Base-by-base conservation (phyloP, 805 yeast genomes). In the Yarrowia sp. region DNA sequence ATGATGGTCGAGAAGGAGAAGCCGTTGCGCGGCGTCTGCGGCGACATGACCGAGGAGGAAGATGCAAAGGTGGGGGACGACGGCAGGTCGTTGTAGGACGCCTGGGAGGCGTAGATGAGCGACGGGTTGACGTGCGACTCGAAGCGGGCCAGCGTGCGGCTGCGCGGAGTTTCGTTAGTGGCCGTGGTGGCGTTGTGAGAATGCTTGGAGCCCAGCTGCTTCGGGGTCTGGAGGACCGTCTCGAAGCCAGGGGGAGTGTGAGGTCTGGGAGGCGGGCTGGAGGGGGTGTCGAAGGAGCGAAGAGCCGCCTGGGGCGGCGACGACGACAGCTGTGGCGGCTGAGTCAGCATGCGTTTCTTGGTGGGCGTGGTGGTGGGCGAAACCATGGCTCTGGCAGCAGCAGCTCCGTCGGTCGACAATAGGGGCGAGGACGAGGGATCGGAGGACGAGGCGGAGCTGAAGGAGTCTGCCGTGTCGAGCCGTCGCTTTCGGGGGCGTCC, bases 1-100 rank as follows among this genome's bases (percentile, higher is more conserved):
- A 66, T 62, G 56, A 66, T 63, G 35, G 63, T 38, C 19, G 66
- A 64, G 51, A 66, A 66, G 33, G 68, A 62, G 27, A 66, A 65
- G 25, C 66, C 67, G 38, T 22, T 29, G 12, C 66, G 66, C n/a
- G 53, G 41, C 18, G 60, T 61, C 32, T 49, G 59, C 12, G 60
- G 58, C 36, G 44, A 42, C 41, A 49, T 42, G 31, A 32, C 22
- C 18, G 62, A 42, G 6, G 62, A 47, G 25, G 59, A 42, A 13
- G 59, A 42, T 42, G 46, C 61, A 49, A 60, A 60, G 24, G 59
- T 35, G 58, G 61, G 61, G 14, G 61, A 60, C 14, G 44, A 36
- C 13, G 63, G 59, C 7, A 49, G 14, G 36, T 51, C 44, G 38
- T 14, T 16, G 19, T 14, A 31, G 19, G 55, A 18, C 12, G 31